Conservation (phyloP, 148 eudicot genomes). For the Amaranthus palmeri region DNA sequence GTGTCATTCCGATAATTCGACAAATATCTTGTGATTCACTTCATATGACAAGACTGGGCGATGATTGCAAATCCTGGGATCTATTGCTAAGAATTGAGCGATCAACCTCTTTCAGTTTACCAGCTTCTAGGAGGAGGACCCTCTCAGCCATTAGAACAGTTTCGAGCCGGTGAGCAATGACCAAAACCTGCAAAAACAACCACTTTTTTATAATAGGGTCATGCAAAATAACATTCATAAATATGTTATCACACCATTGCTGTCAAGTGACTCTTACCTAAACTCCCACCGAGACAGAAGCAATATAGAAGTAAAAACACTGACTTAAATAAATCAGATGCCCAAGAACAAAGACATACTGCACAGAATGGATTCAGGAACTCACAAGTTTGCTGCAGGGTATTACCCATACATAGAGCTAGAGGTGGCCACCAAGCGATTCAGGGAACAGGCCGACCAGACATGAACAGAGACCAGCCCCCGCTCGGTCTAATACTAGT, state of each 20-base stretch:
- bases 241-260: no score
- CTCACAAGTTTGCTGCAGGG: not conserved
- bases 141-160: slow-evolving; percentile 90
- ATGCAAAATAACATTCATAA: no score
- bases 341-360: no score
- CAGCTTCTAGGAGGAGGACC: slow-evolving; percentile 54
- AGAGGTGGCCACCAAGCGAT: no score
- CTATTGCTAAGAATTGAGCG: slow-evolving; percentile 50
- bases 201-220: slow-evolving; percentile 4
- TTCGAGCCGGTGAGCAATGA: slow-evolving; percentile 86
- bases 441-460: no score
- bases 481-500: no score
- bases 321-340: no score
- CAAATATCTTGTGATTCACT: not conserved
- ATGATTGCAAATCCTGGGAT: slow-evolving; percentile 35
- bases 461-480: no score
- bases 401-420: not conserved
- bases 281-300: no score
- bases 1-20: not conserved
- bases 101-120: slow-evolving; percentile 62
- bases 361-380: not conserved
- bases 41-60: slow-evolving; percentile 47
- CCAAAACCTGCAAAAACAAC: slow-evolving; percentile 53
- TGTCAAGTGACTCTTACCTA: no score
- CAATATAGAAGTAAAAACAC: no score